These are phyloP conservation scores for Trichoderma sp. DNA, from an alignment of 2,329 filamentous ascomycete genomes.

Conservation along the genomic window DNA sequence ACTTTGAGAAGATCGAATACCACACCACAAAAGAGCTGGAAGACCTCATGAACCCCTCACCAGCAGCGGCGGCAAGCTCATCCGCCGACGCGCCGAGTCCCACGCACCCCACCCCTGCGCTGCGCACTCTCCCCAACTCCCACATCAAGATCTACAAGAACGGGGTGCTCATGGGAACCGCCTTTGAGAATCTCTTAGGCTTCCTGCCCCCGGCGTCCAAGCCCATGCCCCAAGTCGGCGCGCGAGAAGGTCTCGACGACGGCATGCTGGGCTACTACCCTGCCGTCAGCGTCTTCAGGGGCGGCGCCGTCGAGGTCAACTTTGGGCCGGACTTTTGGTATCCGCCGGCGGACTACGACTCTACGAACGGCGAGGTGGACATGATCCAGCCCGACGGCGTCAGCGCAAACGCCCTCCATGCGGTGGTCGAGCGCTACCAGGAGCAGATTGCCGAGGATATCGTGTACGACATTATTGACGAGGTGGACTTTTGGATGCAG, in stretches of 20 bases:
- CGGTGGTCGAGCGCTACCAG: slow-evolving; percentile 77
- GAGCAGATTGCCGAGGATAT: slow-evolving; percentile 96
- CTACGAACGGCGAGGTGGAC: slow-evolving; percentile 51
- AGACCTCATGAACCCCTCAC: slow-evolving; percentile 73
- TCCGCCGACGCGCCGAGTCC: slow-evolving; percentile 65
- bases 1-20: slow-evolving; percentile 92
- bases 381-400: slow-evolving; percentile 43
- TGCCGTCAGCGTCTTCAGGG: slow-evolving; percentile 87
- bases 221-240: slow-evolving; percentile 70
- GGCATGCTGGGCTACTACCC: slow-evolving; percentile 96
- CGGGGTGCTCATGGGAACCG: slow-evolving; percentile 79
- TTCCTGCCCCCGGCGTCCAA: slow-evolving; percentile 90
- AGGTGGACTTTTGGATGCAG: slow-evolving; percentile 85
- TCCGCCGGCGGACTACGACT: slow-evolving; percentile 65
- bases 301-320: slow-evolving; percentile 88
- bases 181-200: slow-evolving; percentile 83
- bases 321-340: slow-evolving; percentile 94
- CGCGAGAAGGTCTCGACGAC: slow-evolving; percentile 86
- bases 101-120: slow-evolving; percentile 71
- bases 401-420: slow-evolving; percentile 48
- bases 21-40: slow-evolving; percentile 86
- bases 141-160: slow-evolving; percentile 93
- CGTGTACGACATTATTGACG: slow-evolving; percentile 89
- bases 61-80: slow-evolving; percentile 49
- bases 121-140: slow-evolving; percentile 84